Evolutionary conservation across 345 rosid species (phyloP).

Genomic region (Sisymbrium altissimum): DNA sequence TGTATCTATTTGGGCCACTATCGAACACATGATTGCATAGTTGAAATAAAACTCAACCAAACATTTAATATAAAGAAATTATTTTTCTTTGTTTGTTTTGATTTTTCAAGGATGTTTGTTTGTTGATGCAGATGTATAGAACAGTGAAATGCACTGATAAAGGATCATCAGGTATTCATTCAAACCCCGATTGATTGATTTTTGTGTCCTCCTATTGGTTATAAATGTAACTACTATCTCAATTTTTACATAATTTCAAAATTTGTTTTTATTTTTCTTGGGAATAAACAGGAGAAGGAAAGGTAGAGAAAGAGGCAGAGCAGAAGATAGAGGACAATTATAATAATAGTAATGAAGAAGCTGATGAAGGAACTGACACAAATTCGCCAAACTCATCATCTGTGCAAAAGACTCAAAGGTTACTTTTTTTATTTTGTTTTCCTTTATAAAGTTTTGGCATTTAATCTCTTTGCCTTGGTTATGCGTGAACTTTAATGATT

Average conservation of each 20-base stretch:
- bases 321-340: slow-evolving; percentile 29
- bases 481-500: slow-evolving; percentile 20
- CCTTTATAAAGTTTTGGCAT: background rate
- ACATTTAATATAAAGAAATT: slow-evolving; percentile 12
- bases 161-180: slow-evolving; percentile 61
- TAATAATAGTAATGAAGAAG: slow-evolving; percentile 24
- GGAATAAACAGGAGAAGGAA: slow-evolving; percentile 28
- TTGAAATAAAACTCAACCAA: slow-evolving; percentile 39
- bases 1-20: slow-evolving; percentile 25
- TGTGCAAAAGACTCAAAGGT: slow-evolving; percentile 33
- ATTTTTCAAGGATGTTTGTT: slow-evolving; percentile 23
- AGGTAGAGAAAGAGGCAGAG: slow-evolving; percentile 34
- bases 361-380: slow-evolving; percentile 27
- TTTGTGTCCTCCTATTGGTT: slow-evolving; percentile 8
- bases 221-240: slow-evolving; percentile 17
- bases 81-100: slow-evolving; percentile 18
- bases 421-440: background rate
- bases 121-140: slow-evolving; percentile 96
- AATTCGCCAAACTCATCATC: slow-evolving; percentile 35
- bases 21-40: slow-evolving; percentile 20
- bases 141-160: slow-evolving; percentile 97
- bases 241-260: slow-evolving; percentile 1
- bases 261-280: background rate
- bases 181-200: slow-evolving; percentile 11
- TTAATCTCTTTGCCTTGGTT: background rate